A percentile compares a stretch with the other conserved stretches of the same genome.
phyloP scores from a whole-genome alignment of 2,329 filamentous ascomycete genomes.

The Massarina eburnea region DNA sequence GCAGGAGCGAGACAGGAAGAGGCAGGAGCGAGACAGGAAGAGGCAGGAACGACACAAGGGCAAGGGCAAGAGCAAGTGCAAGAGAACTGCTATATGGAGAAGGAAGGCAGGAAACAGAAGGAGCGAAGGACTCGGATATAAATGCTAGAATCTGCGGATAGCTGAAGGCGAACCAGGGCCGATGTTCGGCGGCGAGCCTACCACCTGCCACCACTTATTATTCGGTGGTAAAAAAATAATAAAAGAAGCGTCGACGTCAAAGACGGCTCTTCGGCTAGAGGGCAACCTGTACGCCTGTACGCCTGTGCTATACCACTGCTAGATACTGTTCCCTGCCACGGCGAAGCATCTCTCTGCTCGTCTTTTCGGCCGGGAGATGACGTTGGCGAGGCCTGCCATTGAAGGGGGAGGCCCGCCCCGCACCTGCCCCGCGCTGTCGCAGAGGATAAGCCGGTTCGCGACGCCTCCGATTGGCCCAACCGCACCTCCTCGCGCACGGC shows the following conservation, averaged over 20 bases:
- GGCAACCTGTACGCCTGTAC: too few relatives aligned
- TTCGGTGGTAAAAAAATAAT: too few relatives aligned
- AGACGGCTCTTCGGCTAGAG: too few relatives aligned
- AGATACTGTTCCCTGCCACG: too few relatives aligned
- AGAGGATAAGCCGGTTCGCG: neutral
- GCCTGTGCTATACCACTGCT: too few relatives aligned
- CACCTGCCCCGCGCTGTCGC: neutral
- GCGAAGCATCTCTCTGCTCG: too few relatives aligned
- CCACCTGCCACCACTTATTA: too few relatives aligned
- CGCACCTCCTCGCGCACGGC: too few relatives aligned
- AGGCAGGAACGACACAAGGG: neutral
- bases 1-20: neutral
- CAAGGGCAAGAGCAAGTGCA: too few relatives aligned
- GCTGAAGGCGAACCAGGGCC: slow-evolving; percentile 1
- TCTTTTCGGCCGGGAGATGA: neutral
- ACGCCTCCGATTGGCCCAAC: neutral
- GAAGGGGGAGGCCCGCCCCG: neutral
- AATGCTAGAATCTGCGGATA: neutral
- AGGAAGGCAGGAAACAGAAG: too few relatives aligned
- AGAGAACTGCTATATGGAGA: too few relatives aligned
- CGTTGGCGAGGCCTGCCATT: neutral
- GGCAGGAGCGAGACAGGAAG: neutral
- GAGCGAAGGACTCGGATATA: neutral
- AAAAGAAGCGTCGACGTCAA: too few relatives aligned
- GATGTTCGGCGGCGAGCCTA: neutral